These are phyloP conservation scores for Diaporthe citriasiana DNA, from an alignment of 2,329 filamentous ascomycete species.

Conservation along the genomic window DNA sequence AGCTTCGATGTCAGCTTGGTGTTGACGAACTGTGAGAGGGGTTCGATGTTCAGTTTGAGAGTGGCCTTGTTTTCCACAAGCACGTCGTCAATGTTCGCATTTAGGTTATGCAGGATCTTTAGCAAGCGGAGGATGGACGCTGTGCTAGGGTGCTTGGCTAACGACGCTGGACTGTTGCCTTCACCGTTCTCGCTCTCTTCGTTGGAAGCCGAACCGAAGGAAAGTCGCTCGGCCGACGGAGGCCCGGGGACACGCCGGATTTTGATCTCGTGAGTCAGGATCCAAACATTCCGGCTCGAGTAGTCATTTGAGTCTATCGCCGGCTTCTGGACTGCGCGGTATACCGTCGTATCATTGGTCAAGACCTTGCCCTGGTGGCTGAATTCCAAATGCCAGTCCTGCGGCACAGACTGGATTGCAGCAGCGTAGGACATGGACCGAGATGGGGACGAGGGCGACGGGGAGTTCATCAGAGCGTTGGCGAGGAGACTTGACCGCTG, in stretches of 20 bases:
- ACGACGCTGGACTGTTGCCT: conserved; percentile 79
- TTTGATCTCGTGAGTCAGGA: conserved; percentile 89
- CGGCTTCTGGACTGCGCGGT: conserved; percentile 87
- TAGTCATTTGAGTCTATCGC: conserved; percentile 70
- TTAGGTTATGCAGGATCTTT: conserved; percentile 91
- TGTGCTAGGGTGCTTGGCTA: conserved; percentile 86
- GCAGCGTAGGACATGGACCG: conserved; percentile 86
- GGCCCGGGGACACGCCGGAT: conserved; percentile 90
- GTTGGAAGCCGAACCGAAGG: conserved; percentile 69
- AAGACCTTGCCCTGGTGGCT: conserved; percentile 87
- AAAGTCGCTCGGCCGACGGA: conserved; percentile 78
- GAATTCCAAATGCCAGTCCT: conserved; percentile 99
- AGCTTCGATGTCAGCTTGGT: conserved; percentile 98
- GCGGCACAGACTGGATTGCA: conserved; percentile 82
- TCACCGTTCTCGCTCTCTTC: conserved; percentile 65
- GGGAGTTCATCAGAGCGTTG: conserved; percentile 58
- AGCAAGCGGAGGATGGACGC: conserved; percentile 89
- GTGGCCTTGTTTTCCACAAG: conserved; percentile 81
- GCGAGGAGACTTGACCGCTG: conserved; percentile 58
- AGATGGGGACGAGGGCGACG: conserved; percentile 67
- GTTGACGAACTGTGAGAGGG: conserved; percentile 95
- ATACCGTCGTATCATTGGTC: conserved; percentile 93
- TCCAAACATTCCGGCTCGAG: conserved; percentile 86
- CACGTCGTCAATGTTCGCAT: conserved; percentile 93
- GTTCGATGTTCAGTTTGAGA: conserved; percentile 81